Evolutionary conservation across 176 grass and related monocot species (phyloP).

Genomic region (Avena sativa): DNA sequence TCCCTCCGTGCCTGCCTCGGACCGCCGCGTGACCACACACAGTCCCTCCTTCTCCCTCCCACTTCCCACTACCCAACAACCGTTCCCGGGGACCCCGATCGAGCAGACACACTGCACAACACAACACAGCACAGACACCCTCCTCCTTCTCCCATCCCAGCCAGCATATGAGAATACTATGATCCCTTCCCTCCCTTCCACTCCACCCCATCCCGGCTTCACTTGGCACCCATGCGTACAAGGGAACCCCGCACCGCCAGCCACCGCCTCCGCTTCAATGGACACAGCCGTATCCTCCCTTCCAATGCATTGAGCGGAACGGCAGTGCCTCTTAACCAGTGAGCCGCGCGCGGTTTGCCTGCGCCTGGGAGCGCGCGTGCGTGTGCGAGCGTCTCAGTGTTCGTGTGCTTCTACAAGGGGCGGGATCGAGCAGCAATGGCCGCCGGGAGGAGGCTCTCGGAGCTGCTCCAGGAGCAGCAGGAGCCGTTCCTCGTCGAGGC

Average conservation of each 20-base stretch:
- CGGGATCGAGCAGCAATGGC: constrained; percentile 32
- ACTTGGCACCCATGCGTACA: constrained; percentile 43
- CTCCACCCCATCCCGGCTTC: neutral
- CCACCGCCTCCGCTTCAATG: constrained; percentile 26
- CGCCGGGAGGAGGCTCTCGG: constrained; percentile 77
- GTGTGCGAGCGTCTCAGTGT: too few relatives aligned
- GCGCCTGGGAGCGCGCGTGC: too few relatives aligned
- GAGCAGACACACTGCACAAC: neutral
- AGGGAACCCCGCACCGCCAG: neutral
- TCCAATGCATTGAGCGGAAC: neutral
- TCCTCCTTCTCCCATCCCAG: neutral
- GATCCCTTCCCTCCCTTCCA: constrained; percentile 11
- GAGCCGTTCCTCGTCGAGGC: constrained; percentile 92
- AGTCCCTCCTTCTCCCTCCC: neutral
- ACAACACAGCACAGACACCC: neutral
- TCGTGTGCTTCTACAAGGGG: neutral
- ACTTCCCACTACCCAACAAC: constrained; percentile 64
- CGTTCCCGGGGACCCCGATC: constrained; percentile 35
- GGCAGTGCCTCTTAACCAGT: neutral
- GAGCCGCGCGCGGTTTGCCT: neutral
- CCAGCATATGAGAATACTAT: constrained; percentile 38
- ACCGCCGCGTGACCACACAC: constrained; percentile 17
- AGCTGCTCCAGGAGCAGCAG: constrained; percentile 94
- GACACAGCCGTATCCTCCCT: constrained; percentile 4
- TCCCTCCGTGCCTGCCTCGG: neutral